Evolutionary conservation across 768 basidiomycete genomes (phyloP).

Genomic region (Tephrocybe sp.): DNA sequence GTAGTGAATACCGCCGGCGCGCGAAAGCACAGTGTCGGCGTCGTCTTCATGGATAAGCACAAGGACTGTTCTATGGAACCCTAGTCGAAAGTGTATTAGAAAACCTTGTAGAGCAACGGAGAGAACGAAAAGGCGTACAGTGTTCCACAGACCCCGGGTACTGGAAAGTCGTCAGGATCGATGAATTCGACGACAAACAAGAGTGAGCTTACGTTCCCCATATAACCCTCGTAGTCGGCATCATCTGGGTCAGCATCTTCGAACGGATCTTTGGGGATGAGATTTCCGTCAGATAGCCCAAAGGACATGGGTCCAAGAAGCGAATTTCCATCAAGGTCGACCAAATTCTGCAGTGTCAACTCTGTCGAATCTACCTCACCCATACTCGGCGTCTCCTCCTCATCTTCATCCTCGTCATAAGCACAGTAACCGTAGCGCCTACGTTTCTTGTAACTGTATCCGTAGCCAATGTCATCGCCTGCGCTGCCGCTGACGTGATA

Average conservation of each 20-base stretch:
- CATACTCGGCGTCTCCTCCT: slow-evolving; percentile 18
- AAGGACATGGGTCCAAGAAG: slow-evolving; percentile 16
- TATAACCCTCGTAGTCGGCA: slow-evolving; percentile 38
- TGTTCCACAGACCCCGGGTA: slow-evolving; percentile 27
- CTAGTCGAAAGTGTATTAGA: background rate
- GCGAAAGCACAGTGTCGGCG: background rate
- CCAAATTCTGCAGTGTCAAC: slow-evolving; percentile 24
- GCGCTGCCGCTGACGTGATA: background rate
- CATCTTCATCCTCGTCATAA: slow-evolving; percentile 20
- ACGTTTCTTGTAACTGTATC: slow-evolving; percentile 1
- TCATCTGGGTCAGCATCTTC: slow-evolving; percentile 31
- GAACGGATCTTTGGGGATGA: slow-evolving; percentile 35
- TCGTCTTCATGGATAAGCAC: slow-evolving; percentile 11
- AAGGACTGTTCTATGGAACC: slow-evolving; percentile 11
- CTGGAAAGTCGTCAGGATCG: slow-evolving; percentile 14
- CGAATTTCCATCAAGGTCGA: slow-evolving; percentile 29
- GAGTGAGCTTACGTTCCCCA: slow-evolving; percentile 33
- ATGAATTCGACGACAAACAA: background rate
- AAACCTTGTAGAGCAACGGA: too few relatives aligned
- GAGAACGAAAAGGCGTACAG: slow-evolving; percentile 20
- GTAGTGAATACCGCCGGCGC: slow-evolving; percentile 17
- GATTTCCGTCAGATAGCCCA: slow-evolving; percentile 19
- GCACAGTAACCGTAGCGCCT: slow-evolving; percentile 9
- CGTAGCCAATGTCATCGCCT: slow-evolving; percentile 4
- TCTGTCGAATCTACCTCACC: slow-evolving; percentile 20